Evolutionary conservation across 345 rosid species (phyloP).

Genomic region (Eucalyptus shirleyi): DNA sequence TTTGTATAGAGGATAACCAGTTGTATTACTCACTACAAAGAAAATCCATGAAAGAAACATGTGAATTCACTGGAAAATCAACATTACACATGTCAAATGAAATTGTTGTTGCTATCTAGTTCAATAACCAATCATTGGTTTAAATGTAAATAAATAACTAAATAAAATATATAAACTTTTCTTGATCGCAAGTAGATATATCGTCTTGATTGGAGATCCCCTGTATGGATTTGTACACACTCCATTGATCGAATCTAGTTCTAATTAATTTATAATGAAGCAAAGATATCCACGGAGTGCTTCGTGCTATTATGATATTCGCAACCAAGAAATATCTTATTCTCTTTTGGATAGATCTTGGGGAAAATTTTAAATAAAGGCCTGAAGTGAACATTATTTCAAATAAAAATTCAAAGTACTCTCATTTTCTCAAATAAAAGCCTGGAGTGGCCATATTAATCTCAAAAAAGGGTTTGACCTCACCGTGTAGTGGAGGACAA

Average conservation of each 20-base stretch:
- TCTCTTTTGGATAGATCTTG: not conserved
- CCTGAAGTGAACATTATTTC: accelerated
- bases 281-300: not conserved
- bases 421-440: accelerated
- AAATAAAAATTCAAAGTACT: accelerated
- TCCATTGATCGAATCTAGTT: not conserved
- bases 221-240: accelerated
- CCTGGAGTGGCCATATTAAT: accelerated
- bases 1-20: not conserved
- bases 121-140: not conserved
- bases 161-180: not conserved
- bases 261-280: not conserved
- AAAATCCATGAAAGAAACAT: not conserved
- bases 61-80: not conserved
- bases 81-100: not conserved
- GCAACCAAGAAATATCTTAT: not conserved
- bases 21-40: not conserved
- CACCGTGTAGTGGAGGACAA: too few relatives aligned
- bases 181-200: not conserved
- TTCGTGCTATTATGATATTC: not conserved
- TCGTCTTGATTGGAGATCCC: not conserved
- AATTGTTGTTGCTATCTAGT: not conserved
- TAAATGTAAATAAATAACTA: not conserved
- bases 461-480: too few relatives aligned
- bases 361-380: accelerated